Percentiles rank a stretch among this genome's conserved stretches.
phyloP scores from a whole-genome alignment of 2,329 filamentous ascomycete genomes.

The Fusarium newnesense region DNA sequence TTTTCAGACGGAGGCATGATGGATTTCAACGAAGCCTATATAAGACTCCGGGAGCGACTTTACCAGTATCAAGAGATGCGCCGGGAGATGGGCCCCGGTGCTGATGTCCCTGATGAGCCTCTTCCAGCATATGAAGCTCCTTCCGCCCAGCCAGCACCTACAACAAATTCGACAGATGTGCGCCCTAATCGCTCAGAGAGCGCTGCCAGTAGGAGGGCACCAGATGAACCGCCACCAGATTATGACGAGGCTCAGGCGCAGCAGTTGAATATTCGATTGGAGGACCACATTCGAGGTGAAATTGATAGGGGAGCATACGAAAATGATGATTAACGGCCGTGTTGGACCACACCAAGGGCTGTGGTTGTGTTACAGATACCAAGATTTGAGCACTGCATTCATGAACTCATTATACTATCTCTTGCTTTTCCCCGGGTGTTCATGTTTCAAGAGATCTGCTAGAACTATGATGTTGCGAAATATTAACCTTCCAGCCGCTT shows the following conservation, averaged over 20 bases:
- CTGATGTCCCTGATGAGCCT: conserved; percentile 82
- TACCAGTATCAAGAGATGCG: conserved; percentile 83
- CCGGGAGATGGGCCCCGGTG: conserved; percentile 70
- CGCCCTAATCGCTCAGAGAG: conserved; percentile 50
- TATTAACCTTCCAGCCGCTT: not conserved
- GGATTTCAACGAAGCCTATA: conserved; percentile 86
- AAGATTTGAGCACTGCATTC: conserved; percentile 37
- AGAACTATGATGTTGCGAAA: conserved; percentile 8
- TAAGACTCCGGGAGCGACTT: conserved; percentile 84
- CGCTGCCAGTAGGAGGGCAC: conserved; percentile 53
- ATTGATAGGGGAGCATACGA: conserved; percentile 66
- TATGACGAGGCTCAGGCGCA: conserved; percentile 93
- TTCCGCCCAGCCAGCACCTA: conserved; percentile 45
- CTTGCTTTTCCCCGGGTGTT: conserved; percentile 9
- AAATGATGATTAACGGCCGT: conserved; percentile 40
- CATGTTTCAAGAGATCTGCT: conserved; percentile 25
- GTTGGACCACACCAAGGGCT: conserved; percentile 28
- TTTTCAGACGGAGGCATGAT: conserved; percentile 97
- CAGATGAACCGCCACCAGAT: conserved; percentile 85
- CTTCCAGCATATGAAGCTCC: conserved; percentile 85
- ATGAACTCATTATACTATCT: conserved; percentile 34
- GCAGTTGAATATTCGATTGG: conserved; percentile 66
- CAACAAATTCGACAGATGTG: conserved; percentile 38
- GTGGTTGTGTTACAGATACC: conserved; percentile 38
- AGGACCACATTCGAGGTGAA: conserved; percentile 79